Evolutionary conservation across 2,329 filamentous ascomycete genomes (phyloP), one percentile per base, ranked within the genome.

Genomic region (Thermoascus crustaceus): DNA sequence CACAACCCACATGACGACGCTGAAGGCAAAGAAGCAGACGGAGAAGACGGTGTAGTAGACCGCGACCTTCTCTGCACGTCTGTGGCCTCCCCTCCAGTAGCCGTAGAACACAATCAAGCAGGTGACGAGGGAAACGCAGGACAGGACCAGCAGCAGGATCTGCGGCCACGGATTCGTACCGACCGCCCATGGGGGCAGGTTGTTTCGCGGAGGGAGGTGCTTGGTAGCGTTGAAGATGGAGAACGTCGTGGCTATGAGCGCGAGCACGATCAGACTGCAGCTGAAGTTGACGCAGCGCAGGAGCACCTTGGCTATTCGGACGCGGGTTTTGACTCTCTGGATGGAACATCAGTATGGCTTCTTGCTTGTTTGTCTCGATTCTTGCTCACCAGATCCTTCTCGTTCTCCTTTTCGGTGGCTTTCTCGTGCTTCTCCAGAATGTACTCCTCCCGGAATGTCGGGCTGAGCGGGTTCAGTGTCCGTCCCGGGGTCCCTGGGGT

Each of bases 41-140:
- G 88, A 83, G 59, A 98, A 94, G 51, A 91, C 76, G 29, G 87
- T 94, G 68, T 96, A 96, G 71, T 96, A 98, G 32, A 94, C 80
- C 34, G 83, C 83, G 16, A 91, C 82, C 64, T 95, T 95, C 63
- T 95, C 87, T 8, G 91, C 91, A 48, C 86, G 76, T 49, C 72
- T 71, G 63, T 96, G 89, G 2, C 91, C 91, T 37, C 88, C 86
- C 57, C 81, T 80, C 69, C 78, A 93, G 69, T 96, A 96, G 10
- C 79, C 83, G 52, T 79, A 72, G 54, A 98, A 85, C 46, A 98
- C 81, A 38, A 80, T 53, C 31, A 96, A 61, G 47, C 83, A 93
- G 49, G 89, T 77, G 38, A 77, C 50, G 7, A 98, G 75, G 5
- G 89, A 95, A 38, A 95, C 64, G 49, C 79, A 84, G 18, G 91